Conservation (phyloP, 2,329 filamentous ascomycete genomes). For the Hymenoscyphus scutula region DNA sequence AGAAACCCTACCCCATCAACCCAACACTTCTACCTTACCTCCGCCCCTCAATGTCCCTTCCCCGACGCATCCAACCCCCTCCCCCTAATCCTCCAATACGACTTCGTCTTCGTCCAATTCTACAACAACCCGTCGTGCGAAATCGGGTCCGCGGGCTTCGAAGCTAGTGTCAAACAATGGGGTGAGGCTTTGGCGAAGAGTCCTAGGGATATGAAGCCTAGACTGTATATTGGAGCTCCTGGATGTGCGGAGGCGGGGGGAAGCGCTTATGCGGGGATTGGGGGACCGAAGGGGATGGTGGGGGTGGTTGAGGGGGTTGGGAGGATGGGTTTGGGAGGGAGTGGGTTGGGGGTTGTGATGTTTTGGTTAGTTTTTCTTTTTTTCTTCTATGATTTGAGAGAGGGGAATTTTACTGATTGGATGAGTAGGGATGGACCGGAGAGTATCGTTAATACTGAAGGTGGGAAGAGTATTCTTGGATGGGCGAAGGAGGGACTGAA, state of each 20-base stretch:
- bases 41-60: conserved; percentile 41
- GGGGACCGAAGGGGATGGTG: conserved; percentile 29
- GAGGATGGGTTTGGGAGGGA: conserved; percentile 31
- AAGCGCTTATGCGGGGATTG: conserved; percentile 35
- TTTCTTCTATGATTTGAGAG: neutral
- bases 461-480: conserved; percentile 27
- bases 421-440: conserved; percentile 38
- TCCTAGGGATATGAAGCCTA: conserved; percentile 24
- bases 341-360: conserved; percentile 42
- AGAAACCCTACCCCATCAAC: neutral
- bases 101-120: conserved; percentile 43
- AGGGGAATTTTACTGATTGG: conserved; percentile 34
- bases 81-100: conserved; percentile 35
- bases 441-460: conserved; percentile 32
- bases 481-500: conserved; percentile 28
- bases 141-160: conserved; percentile 32
- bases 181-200: conserved; percentile 28
- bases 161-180: conserved; percentile 36
- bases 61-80: conserved; percentile 39
- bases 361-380: conserved; percentile 32
- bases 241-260: conserved; percentile 32
- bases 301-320: conserved; percentile 28
- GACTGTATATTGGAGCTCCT: conserved; percentile 39
- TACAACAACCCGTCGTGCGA: conserved; percentile 42
- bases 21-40: conserved; percentile 39